Evolutionary conservation across 345 rosid species (phyloP), one percentile per base, ranked within the genome.

Genomic region (Punica granatum): DNA sequence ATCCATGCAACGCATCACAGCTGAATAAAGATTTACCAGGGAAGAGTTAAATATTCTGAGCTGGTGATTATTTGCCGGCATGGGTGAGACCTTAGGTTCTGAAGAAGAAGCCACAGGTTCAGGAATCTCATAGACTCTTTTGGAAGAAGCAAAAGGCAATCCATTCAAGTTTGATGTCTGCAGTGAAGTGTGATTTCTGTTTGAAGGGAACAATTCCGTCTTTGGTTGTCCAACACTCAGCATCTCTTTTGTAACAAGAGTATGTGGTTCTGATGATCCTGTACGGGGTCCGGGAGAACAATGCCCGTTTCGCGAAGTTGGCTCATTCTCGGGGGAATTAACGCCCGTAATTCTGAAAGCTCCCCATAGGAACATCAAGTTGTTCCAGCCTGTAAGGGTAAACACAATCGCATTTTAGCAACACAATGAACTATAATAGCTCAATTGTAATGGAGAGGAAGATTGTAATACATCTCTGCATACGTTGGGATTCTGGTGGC

Each of bases 401-500:
- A 31, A 34, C 15, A 43, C 7, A 3, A 37, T 23, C 44, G 14
- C 19, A 35, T 26, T 35, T 66, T 51, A 66, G 69, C 69, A 34
- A 32, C 19, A 19, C 30, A 16, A 46, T 19, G 31, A 18, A 32
- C 21, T 31, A 21, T 14, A 3, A 35, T 34, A 49, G 26, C 1
- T 66, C 26, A 35, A 7, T 6, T 19, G 11, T 19, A 30, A 25
- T 31, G 32, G 28, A 49, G 12, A 46, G 31, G 21, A 31, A 30
- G 11, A 14, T 12, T 14, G 18, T 18, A 33, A n/a, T 19, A 19
- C 4, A 16, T n/a, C 21, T 53, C 33, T 64, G 68, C 86, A 74
- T 85, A 85, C 90, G 69, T 64, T 71, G 87, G 34, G 84, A 77
- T 41, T 70, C 72, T 51, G 75, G 77, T 8, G 85, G 83, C 51